Evolutionary conservation across 208 protist genomes (phyloP).

Genomic region (Sergeia podlipaevii): DNA sequence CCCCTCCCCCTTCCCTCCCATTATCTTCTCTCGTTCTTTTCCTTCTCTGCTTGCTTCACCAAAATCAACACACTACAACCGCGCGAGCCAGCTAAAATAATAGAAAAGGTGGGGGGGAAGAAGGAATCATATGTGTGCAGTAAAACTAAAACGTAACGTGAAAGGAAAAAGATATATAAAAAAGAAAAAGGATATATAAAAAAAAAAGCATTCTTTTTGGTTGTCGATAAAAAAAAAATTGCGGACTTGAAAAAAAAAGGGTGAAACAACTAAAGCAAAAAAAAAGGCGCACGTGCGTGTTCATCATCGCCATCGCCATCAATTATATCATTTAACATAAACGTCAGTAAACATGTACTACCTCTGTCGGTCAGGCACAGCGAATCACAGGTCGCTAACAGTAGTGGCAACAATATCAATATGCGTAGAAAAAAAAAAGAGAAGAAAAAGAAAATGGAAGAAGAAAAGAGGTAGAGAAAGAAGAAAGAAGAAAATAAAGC

Average conservation of each 20-base stretch:
- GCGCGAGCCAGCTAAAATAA: too few relatives aligned
- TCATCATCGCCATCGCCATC: not conserved
- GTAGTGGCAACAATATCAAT: not conserved
- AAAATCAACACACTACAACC: too few relatives aligned
- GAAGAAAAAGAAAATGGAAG: not conserved
- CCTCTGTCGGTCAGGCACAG: too few relatives aligned
- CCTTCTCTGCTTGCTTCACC: too few relatives aligned
- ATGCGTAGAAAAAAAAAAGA: conserved; percentile 3
- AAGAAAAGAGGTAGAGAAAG: not conserved
- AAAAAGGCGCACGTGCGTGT: too few relatives aligned
- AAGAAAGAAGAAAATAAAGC: conserved; percentile 10
- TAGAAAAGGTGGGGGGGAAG: not conserved
- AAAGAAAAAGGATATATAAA: not conserved
- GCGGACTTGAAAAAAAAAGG: not conserved
- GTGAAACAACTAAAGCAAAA: not conserved
- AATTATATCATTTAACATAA: conserved; percentile 1
- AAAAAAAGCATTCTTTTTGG: conserved; percentile 7
- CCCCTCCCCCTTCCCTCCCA: too few relatives aligned
- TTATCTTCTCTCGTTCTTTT: too few relatives aligned
- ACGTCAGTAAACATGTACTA: too few relatives aligned
- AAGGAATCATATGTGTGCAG: not conserved
- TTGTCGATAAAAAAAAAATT: conserved; percentile 11
- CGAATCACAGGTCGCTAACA: too few relatives aligned
- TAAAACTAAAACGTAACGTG: not conserved
- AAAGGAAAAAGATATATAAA: not conserved